Conservation (phyloP, 192 early-diverging fungal species). For the Coemansia sp. region DNA sequence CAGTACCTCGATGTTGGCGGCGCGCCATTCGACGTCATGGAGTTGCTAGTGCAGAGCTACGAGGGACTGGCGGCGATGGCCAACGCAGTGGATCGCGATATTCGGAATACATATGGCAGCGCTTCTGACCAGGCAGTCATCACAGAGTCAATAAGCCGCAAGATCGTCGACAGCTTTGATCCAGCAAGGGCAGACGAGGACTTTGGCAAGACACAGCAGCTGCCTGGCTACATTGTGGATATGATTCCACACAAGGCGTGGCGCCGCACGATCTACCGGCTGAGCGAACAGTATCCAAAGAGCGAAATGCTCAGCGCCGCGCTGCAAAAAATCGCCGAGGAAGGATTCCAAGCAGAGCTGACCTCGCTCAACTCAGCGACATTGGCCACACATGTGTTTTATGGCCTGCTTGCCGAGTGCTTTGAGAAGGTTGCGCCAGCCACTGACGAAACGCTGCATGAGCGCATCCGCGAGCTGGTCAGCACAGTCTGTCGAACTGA, state of each 20-base stretch:
- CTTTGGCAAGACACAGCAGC: slow-evolving; percentile 51
- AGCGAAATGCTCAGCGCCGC: slow-evolving; percentile 62
- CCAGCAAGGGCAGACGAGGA: slow-evolving; percentile 53
- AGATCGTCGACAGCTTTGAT: slow-evolving; percentile 63
- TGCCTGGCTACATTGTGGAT: slow-evolving; percentile 55
- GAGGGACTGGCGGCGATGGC: slow-evolving; percentile 47
- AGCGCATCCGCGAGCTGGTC: slow-evolving; percentile 57
- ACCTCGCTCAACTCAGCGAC: slow-evolving; percentile 64
- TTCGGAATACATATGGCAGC: slow-evolving; percentile 4
- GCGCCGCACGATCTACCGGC: slow-evolving; percentile 65
- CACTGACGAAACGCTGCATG: slow-evolving; percentile 58
- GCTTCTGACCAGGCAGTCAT: slow-evolving; percentile 9
- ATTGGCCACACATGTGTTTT: slow-evolving; percentile 64
- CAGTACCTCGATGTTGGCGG: slow-evolving; percentile 47
- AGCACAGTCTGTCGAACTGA: slow-evolving; percentile 31
- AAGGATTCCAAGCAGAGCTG: slow-evolving; percentile 64
- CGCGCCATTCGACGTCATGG: slow-evolving; percentile 45
- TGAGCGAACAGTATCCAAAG: slow-evolving; percentile 62
- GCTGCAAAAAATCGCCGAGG: slow-evolving; percentile 64
- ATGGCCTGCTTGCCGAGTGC: slow-evolving; percentile 59
- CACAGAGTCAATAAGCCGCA: slow-evolving; percentile 52
- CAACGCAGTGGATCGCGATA: slow-evolving; percentile 26
- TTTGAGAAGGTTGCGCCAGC: slow-evolving; percentile 58
- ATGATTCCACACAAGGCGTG: slow-evolving; percentile 62
- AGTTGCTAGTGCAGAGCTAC: slow-evolving; percentile 38